Percentiles rank a stretch among this genome's conserved stretches.
These are phyloP conservation scores for Coemansia sp. DNA, from an alignment of 192 early-diverging fungal species.

Conservation along the genomic window DNA sequence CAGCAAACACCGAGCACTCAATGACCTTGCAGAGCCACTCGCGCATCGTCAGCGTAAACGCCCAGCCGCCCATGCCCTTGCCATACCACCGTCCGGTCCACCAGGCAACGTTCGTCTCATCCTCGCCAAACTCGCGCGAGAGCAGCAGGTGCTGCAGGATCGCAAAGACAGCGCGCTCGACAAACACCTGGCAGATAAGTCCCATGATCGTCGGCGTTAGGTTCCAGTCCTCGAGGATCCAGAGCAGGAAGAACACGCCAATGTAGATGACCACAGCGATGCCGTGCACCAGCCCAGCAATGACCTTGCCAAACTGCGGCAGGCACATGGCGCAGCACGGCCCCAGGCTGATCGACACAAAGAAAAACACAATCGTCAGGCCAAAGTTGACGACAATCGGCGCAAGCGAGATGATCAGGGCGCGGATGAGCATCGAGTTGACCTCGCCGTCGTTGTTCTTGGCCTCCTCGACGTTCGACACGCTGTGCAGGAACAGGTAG, in stretches of 20 bases:
- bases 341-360: constrained; percentile 61
- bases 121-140: constrained; percentile 79
- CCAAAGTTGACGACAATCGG: constrained; percentile 69
- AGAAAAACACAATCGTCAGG: constrained; percentile 59
- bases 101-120: constrained; percentile 81
- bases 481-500: constrained; percentile 67
- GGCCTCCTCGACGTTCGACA: constrained; percentile 40
- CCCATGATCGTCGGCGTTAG: constrained; percentile 61
- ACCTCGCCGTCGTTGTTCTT: constrained; percentile 29
- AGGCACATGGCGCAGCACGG: constrained; percentile 61
- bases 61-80: constrained; percentile 63
- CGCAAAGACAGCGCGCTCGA: constrained; percentile 69
- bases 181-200: constrained; percentile 59
- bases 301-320: constrained; percentile 68
- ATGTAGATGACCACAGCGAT: constrained; percentile 63
- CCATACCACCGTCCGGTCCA: constrained; percentile 84
- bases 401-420: constrained; percentile 61
- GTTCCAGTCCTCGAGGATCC: constrained; percentile 67
- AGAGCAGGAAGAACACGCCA: constrained; percentile 59
- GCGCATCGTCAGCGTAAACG: constrained; percentile 69
- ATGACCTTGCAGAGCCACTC: constrained; percentile 82
- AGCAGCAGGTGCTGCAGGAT: constrained; percentile 65
- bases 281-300: constrained; percentile 62
- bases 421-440: constrained; percentile 56
- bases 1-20: constrained; percentile 77